Evolutionary conservation across 148 eudicot species (phyloP).

Genomic region (Fagopyrum homotropicum): DNA sequence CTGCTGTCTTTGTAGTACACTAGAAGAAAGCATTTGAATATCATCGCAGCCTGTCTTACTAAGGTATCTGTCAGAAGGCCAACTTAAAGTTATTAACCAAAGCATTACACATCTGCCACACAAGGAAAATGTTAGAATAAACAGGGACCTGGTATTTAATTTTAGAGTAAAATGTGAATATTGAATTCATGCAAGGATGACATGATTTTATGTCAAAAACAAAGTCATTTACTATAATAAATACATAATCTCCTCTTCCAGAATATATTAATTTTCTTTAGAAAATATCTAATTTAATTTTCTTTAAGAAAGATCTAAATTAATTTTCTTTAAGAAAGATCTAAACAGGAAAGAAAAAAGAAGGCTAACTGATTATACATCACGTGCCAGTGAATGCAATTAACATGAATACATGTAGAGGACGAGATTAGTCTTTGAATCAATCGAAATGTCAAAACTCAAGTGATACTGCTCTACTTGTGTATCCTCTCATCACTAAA

Average conservation of each 20-base stretch:
- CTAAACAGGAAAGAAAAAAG: neutral
- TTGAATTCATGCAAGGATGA: neutral
- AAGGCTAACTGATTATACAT: neutral
- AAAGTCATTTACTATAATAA: neutral
- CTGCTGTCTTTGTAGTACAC: slow-evolving; percentile 85
- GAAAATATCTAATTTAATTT: no score
- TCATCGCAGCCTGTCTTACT: slow-evolving; percentile 91
- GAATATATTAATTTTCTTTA: neutral
- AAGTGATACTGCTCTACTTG: neutral
- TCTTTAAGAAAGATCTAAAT: no score
- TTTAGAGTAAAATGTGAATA: neutral
- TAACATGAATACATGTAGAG: neutral
- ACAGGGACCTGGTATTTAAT: neutral
- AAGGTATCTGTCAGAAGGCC: slow-evolving; percentile 56
- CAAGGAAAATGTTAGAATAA: neutral
- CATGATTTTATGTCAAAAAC: neutral
- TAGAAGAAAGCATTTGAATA: slow-evolving; percentile 65
- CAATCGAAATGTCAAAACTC: neutral
- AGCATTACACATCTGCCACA: neutral
- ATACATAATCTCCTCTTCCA: neutral
- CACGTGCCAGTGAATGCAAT: neutral
- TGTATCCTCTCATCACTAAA: neutral
- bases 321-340: neutral
- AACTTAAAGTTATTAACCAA: neutral
- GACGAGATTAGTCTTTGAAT: neutral